Percentiles rank a stretch among this genome's conserved stretches.
Conservation (phyloP, 139 green algal genomes). For the Ettlia oleoabundans region DNA sequence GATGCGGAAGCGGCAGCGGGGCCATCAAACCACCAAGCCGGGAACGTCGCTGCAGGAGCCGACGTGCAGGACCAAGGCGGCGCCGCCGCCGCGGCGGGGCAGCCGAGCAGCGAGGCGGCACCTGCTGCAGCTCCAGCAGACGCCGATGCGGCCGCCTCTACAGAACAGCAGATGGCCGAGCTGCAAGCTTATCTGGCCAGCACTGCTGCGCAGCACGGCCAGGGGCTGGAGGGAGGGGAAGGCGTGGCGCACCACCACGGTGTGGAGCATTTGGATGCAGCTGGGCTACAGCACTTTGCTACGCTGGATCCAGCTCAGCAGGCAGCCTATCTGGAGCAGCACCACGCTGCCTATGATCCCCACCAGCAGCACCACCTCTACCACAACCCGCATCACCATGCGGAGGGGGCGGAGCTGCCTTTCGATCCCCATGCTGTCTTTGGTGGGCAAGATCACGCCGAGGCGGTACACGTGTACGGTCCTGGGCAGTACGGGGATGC, state of each 20-base stretch:
- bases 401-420: conserved; percentile 15
- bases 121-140: background rate
- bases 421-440: conserved; percentile 9
- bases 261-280: background rate
- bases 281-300: background rate
- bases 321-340: background rate
- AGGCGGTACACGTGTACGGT: background rate
- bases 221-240: background rate
- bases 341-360: background rate
- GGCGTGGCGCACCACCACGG: background rate
- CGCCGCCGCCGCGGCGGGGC: conserved; percentile 15
- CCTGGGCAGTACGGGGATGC: background rate
- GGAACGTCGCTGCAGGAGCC: too few species aligned
- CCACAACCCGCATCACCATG: background rate
- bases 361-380: conserved; percentile 19
- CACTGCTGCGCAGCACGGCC: background rate
- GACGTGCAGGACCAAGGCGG: too few species aligned
- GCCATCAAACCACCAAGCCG: too few species aligned
- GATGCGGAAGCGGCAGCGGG: too few species aligned
- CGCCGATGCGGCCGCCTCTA: background rate
- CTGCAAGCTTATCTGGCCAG: background rate
- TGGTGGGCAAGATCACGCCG: background rate
- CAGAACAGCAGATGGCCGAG: background rate
- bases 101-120: too few species aligned
- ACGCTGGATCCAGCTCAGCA: background rate